Base-by-base conservation (phyloP, 2,329 filamentous ascomycete genomes). In the Helicocarpus griseus region DNA sequence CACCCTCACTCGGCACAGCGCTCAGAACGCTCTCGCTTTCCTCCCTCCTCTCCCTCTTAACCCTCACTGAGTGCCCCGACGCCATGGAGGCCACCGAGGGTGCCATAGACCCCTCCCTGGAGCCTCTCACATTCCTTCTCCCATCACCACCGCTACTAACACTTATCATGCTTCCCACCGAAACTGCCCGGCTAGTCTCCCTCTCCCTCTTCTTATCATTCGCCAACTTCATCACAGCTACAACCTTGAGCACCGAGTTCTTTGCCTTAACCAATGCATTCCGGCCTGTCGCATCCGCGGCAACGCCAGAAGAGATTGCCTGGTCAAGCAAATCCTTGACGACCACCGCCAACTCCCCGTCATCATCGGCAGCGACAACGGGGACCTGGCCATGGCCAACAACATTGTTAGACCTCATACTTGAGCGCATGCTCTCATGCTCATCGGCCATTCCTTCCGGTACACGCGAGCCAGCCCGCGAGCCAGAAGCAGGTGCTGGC, bases 361-460 rank as follows among this genome's bases (percentile, higher is more conserved):
- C 66, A 1, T 76, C 76, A 2, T 76, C 66, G 44, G 74, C 71
- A 21, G 68, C 69, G 61, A 63, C 17, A 74, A 3, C 76, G 58
- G 0, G 64, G n/a, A 44, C 19, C 41, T 44, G 41, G 9, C 28
- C 4, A 19, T 44, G 41, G 9, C 2, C 17, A 64, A 50, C 64
- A 63, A 57, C 26, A 57, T 60, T 48, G 68, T 60, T 7, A 59
- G 56, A 22, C 46, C 65, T 63, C 19, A 61, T 60, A 46, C 68
- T 71, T 14, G 63, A 65, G 82, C 85, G 19, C 74, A 75, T 51
- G 80, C 70, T 41, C 82, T 68, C 46, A 77, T 78, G 41, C 76
- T 76, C 55, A 36, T 87, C 82, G 2, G n/a, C n/a, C n/a, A 87
- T 82, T 1, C 83, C 82, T 28, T 79, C 73, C 29, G 77, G 69